These are phyloP conservation scores for Fusarium pilosicola DNA, from an alignment of 2,329 filamentous ascomycete species.

Conservation along the genomic window DNA sequence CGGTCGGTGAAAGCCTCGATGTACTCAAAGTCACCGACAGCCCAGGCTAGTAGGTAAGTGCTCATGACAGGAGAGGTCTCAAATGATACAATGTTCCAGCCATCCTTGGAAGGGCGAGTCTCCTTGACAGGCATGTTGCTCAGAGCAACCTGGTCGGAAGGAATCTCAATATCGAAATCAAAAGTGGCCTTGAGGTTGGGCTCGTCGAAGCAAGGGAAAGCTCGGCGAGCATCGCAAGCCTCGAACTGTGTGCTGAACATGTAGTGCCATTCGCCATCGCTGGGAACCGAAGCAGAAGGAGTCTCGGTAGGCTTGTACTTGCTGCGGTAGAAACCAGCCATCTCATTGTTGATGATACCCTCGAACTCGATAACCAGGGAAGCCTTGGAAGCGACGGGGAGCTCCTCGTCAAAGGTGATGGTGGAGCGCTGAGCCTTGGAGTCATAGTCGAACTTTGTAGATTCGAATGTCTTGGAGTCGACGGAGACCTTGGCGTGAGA, in stretches of 20 bases:
- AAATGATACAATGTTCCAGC: constrained; percentile 80
- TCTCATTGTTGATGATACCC: constrained; percentile 86
- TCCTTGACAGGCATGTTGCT: constrained; percentile 95
- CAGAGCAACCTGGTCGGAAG: constrained; percentile 85
- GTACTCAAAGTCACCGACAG: constrained; percentile 96
- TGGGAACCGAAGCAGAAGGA: constrained; percentile 80
- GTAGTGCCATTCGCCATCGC: constrained; percentile 72
- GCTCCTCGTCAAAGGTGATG: constrained; percentile 77
- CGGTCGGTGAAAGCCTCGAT: constrained; percentile 91
- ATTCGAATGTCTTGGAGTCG: constrained; percentile 65
- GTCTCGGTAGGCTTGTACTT: constrained; percentile 87
- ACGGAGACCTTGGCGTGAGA: constrained; percentile 69
- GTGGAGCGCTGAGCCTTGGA: constrained; percentile 84
- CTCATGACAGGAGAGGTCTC: constrained; percentile 90
- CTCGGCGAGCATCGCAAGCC: constrained; percentile 91
- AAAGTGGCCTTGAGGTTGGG: constrained; percentile 97
- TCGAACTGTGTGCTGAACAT: constrained; percentile 99
- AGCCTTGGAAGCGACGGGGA: constrained; percentile 74
- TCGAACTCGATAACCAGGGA: constrained; percentile 77
- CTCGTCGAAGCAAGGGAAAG: constrained; percentile 98
- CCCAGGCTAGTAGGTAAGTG: constrained; percentile 92
- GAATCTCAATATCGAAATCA: constrained; percentile 91
- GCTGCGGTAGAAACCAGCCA: constrained; percentile 93
- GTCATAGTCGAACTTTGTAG: constrained; percentile 80
- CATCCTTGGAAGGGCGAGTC: constrained; percentile 66